Evolutionary conservation across 345 rosid genomes (phyloP).

Genomic region (Microcos paniculata): DNA sequence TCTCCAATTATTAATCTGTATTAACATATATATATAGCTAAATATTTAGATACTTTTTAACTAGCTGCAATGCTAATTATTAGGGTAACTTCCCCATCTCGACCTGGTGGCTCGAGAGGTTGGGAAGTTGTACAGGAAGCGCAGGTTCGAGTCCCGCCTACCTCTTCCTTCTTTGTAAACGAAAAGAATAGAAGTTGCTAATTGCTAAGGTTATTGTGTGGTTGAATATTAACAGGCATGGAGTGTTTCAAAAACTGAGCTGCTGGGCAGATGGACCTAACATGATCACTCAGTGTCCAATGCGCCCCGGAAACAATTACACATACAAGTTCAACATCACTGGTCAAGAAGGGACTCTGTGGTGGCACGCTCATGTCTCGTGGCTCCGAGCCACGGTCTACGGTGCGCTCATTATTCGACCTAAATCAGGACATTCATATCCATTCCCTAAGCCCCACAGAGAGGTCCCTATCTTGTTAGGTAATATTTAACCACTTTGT

Average conservation of each 20-base stretch:
- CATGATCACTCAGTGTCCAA: conserved; percentile 83
- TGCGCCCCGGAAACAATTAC: conserved; percentile 55
- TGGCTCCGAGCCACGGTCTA: conserved; percentile 78
- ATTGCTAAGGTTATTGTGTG: not conserved
- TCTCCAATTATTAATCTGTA: too few relatives aligned
- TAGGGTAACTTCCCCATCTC: too few relatives aligned
- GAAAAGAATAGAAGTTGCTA: too few relatives aligned
- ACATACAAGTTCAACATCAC: conserved; percentile 61
- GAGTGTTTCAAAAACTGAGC: conserved; percentile 58
- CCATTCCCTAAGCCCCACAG: conserved; percentile 76
- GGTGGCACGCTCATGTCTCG: conserved; percentile 91
- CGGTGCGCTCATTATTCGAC: conserved; percentile 76
- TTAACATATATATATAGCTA: too few relatives aligned
- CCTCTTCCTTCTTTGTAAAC: too few relatives aligned
- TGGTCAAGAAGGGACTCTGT: conserved; percentile 82
- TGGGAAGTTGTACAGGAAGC: too few relatives aligned
- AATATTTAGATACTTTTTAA: too few relatives aligned
- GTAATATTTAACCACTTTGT: conserved; percentile 23
- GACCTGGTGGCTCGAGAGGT: too few relatives aligned
- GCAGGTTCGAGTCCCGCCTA: too few relatives aligned
- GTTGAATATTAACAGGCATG: conserved; percentile 54
- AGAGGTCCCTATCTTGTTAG: conserved; percentile 74
- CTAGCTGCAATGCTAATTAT: too few relatives aligned
- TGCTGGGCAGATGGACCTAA: conserved; percentile 87
- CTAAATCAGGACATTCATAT: conserved; percentile 51